Evolutionary conservation across 106 monocot species (phyloP), one percentile per base, ranked within the genome.

Genomic region (Vanilla planifolia): DNA sequence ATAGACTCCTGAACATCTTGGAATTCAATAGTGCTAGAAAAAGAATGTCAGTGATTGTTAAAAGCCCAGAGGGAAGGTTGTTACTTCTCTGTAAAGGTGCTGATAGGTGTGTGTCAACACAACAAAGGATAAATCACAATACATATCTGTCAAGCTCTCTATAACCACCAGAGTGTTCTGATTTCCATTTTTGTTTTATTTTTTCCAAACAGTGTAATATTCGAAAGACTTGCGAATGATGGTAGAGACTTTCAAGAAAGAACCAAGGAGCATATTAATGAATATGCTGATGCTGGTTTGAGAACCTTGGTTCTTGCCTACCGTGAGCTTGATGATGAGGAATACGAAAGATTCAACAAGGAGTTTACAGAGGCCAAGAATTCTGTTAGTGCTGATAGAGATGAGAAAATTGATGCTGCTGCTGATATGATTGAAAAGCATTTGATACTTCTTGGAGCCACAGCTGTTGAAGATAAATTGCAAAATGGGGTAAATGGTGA

Each of bases 391-490:
- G 79, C 79, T 34, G 96, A 96, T 57, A 70, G 91, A 69, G 91
- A 88, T 35, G 91, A 91, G 33, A 98, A 79, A 57, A 74, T 98
- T 35, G 95, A 96, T 51, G 77, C 63, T 66, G 91, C 74, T 28
- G 78, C 84, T 6, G 87, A 91, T 42, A 68, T 51, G 42, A 80
- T 98, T 14, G 96, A 98, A 70, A 79, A 70, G 53, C 69, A 88
- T 81, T 66, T 98, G 45, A 79, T 91, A 71, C 80, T 91, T 84
- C 87, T 91, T 60, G 96, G 91, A 55, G 81, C 91, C 9, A 98
- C 96, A 3, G 96, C 96, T 68, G 96, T 98, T 29, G 96, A 98
- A 61, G 96, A 98, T 70, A 98, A 91, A 59, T 72, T 98, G 43
- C 96, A 98, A 63, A 75, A 82, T 77, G 96, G 96, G 81, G 96